Evolutionary conservation across 371 early-diverging fungal species (phyloP), one percentile per base, ranked within the genome.

Genomic region (Mortierella sp.): DNA sequence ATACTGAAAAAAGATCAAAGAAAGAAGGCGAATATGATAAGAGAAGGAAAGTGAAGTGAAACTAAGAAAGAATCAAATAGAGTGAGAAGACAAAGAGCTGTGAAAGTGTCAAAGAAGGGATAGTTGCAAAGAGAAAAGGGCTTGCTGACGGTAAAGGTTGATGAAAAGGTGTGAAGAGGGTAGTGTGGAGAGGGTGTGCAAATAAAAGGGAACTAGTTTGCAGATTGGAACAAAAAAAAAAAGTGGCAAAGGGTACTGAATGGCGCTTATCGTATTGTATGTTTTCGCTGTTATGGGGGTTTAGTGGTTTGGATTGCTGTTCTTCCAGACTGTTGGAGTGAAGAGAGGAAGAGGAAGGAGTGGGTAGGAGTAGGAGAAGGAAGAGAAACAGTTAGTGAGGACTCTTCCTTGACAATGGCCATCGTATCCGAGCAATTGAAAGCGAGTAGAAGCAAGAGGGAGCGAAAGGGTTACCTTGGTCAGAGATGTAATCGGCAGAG

Each of bases 401-500:
- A n/a, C n/a, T n/a, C n/a, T n/a, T n/a, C n/a, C n/a, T n/a, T n/a
- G n/a, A n/a, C n/a, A n/a, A n/a, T n/a, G n/a, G n/a, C n/a, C n/a
- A n/a, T n/a, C n/a, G n/a, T 58, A 19, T 31, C 34, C 58, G 31
- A n/a, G 26, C 4, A 22, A 37, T 41, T 11, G 39, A n/a, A 0
- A 44, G 43, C 47, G 31, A 29, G n/a, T 40, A 11, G 39, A 34
- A 44, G 47, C 22, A 66, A 39, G 34, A 24, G 43, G 5, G 24
- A 37, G 39, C 31, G 29, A 43, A 63, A 24, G 50, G 26, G 85
- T 82, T 90, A 91, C 92, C 88, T 89, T 94, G 94, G 88, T 94
- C 94, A 89, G 93, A 91, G 86, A 94, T 91, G 85, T 94, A 94
- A 88, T 94, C 94, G 81, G 93, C 90, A 85, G 93, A 92, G 90